These are phyloP conservation scores for Candida frijolesensis DNA, from an alignment of 1,139 yeast species.

Conservation along the genomic window DNA sequence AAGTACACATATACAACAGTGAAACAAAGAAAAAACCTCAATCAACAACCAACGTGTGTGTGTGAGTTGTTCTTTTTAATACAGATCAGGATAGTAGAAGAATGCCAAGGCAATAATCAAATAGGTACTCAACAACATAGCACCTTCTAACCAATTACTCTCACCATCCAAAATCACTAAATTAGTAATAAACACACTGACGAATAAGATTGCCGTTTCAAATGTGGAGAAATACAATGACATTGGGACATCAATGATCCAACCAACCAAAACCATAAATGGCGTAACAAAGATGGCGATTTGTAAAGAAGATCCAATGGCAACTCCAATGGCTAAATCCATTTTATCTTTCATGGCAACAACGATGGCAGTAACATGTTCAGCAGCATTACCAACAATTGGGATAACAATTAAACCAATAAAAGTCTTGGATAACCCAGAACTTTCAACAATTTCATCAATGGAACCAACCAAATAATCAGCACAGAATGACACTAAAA, in stretches of 20 bases:
- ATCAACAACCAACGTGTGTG: too few species aligned
- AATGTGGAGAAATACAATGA: constrained; percentile 86
- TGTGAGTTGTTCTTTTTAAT: background rate
- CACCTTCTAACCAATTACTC: constrained; percentile 96
- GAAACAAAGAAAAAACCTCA: too few species aligned
- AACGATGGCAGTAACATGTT: constrained; percentile 92
- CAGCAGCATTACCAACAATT: constrained; percentile 98
- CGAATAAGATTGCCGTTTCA: constrained; percentile 89
- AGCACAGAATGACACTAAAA: constrained; percentile 89
- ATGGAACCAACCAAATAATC: constrained; percentile 92
- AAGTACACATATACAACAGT: too few species aligned
- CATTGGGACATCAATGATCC: constrained; percentile 92
- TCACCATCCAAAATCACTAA: constrained; percentile 91
- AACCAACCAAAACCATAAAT: constrained; percentile 88
- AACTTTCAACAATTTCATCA: constrained; percentile 78
- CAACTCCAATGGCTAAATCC: constrained; percentile 97
- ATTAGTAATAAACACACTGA: constrained; percentile 84
- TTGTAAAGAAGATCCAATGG: constrained; percentile 95
- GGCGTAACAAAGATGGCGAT: constrained; percentile 95
- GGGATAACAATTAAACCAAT: constrained; percentile 93
- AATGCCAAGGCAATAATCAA: constrained; percentile 86
- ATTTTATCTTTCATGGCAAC: constrained; percentile 96
- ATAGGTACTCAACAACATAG: constrained; percentile 85
- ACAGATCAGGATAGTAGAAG: constrained; percentile 68
- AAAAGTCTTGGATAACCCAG: constrained; percentile 91